These are phyloP conservation scores for Cladosporium sp. DNA, from an alignment of 2,329 filamentous ascomycete species.

Conservation along the genomic window DNA sequence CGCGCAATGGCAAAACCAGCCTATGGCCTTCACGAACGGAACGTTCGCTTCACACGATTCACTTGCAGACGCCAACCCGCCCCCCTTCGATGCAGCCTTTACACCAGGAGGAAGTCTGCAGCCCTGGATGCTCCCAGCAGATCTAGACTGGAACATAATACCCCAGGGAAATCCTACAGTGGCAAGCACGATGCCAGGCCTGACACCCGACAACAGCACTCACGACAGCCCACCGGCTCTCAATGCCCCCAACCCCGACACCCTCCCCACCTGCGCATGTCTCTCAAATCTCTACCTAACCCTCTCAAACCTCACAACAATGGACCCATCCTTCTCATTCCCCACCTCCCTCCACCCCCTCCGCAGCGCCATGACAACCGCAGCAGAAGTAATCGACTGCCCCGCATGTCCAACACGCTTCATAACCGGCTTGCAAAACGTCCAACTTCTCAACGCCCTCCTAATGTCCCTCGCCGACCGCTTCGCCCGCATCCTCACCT, in stretches of 20 bases:
- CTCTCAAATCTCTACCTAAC: slow-evolving; percentile 44
- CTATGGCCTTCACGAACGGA: neutral
- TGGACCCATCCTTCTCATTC: slow-evolving; percentile 35
- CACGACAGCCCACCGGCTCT: slow-evolving; percentile 1
- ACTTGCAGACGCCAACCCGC: no score
- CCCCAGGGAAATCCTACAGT: no score
- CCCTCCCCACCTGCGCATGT: slow-evolving; percentile 36
- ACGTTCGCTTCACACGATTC: neutral
- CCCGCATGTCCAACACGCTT: slow-evolving; percentile 37
- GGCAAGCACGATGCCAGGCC: slow-evolving; percentile 13
- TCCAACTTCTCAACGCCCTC: slow-evolving; percentile 38
- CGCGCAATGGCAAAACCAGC: neutral
- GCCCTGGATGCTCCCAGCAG: slow-evolving; percentile 19
- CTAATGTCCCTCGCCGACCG: slow-evolving; percentile 39
- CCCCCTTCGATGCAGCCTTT: no score
- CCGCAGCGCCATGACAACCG: slow-evolving; percentile 38
- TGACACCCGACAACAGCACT: slow-evolving; percentile 20
- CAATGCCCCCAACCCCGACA: neutral
- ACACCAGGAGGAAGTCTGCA: slow-evolving; percentile 13
- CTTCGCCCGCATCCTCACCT: slow-evolving; percentile 36
- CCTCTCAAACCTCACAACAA: slow-evolving; percentile 37
- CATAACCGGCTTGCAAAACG: slow-evolving; percentile 43
- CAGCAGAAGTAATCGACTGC: slow-evolving; percentile 38
- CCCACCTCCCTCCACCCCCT: slow-evolving; percentile 39
- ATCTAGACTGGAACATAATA: slow-evolving; percentile 4